Percentiles rank a stretch among this genome's conserved stretches.
Conservation (phyloP, 805 yeast species). For the Cyberlindnera subsufficiens region DNA sequence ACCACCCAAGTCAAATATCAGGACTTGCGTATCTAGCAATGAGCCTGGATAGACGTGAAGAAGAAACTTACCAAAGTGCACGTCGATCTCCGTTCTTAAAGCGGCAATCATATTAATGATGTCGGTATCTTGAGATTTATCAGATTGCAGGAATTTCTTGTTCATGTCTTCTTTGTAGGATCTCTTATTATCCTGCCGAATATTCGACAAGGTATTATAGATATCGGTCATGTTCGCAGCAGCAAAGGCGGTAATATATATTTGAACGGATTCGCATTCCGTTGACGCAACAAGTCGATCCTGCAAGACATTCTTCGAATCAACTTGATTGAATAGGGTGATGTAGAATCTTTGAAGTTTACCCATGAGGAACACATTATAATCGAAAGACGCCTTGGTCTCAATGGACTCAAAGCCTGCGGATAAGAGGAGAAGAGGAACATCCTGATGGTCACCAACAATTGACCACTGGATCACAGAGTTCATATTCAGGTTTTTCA, state of each 20-base stretch:
- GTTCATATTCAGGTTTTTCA: conserved; percentile 46
- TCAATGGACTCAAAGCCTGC: conserved; percentile 51
- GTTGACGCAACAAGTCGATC: conserved; percentile 56
- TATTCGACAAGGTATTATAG: conserved; percentile 59
- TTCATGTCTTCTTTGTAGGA: conserved; percentile 73
- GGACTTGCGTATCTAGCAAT: conserved; percentile 68
- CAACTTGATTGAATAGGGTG: conserved; percentile 66
- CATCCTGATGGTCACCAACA: conserved; percentile 35
- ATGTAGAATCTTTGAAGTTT: conserved; percentile 41
- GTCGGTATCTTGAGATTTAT: conserved; percentile 15
- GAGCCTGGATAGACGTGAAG: conserved; percentile 79
- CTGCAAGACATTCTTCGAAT: conserved; percentile 34
- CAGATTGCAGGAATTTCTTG: conserved; percentile 35
- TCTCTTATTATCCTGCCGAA: conserved; percentile 63
- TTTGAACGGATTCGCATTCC: conserved; percentile 44
- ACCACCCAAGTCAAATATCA: conserved; percentile 54
- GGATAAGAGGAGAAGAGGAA: conserved; percentile 65
- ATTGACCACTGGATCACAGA: conserved; percentile 71
- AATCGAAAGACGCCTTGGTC: conserved; percentile 69
- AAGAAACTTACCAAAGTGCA: conserved; percentile 48
- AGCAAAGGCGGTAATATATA: conserved; percentile 77
- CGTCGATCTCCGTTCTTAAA: conserved; percentile 64
- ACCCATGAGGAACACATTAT: conserved; percentile 73
- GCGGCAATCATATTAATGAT: conserved; percentile 26
- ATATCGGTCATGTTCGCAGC: conserved; percentile 82